Conservation (phyloP, 345 rosid genomes). For the Eucalyptus melliodora region DNA sequence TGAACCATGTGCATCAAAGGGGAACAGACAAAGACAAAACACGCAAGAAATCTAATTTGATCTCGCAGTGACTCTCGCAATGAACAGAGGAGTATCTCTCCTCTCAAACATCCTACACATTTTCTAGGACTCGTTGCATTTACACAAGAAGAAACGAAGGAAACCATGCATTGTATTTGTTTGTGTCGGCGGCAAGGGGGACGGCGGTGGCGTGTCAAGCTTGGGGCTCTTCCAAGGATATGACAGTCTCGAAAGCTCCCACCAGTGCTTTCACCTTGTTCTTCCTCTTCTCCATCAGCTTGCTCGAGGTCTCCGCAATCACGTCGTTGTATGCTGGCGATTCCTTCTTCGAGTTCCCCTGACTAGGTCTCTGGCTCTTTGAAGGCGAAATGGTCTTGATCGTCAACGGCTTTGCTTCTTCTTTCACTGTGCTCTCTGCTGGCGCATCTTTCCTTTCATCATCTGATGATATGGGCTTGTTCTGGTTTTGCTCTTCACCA, state of each 20-base stretch:
- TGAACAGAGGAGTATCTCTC: not conserved
- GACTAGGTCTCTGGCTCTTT: not conserved
- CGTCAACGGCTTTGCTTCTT: not conserved
- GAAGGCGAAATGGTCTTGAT: not conserved
- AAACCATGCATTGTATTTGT: not conserved
- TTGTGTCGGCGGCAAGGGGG: not conserved
- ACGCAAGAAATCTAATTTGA: not conserved
- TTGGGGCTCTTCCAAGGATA: slow-evolving; percentile 54
- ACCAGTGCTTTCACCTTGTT: slow-evolving; percentile 82
- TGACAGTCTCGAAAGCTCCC: slow-evolving; percentile 91
- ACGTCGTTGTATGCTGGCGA: slow-evolving; percentile 72
- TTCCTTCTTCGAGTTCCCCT: slow-evolving; percentile 33
- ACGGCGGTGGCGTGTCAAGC: not conserved
- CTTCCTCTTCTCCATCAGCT: slow-evolving; percentile 56
- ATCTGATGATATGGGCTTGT: not conserved
- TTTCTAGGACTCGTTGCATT: not conserved
- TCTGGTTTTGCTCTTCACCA: not conserved
- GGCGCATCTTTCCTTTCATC: not conserved
- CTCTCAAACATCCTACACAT: not conserved
- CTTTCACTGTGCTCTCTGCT: not conserved
- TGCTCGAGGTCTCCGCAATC: slow-evolving; percentile 65
- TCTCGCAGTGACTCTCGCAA: not conserved
- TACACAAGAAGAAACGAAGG: not conserved
- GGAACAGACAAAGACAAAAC: not conserved
- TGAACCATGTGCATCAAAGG: not conserved